A percentile compares a stretch with the other conserved stretches of the same genome.
These are phyloP conservation scores for Rehmannia glutinosa DNA, from an alignment of 257 asterid species.

Conservation along the genomic window DNA sequence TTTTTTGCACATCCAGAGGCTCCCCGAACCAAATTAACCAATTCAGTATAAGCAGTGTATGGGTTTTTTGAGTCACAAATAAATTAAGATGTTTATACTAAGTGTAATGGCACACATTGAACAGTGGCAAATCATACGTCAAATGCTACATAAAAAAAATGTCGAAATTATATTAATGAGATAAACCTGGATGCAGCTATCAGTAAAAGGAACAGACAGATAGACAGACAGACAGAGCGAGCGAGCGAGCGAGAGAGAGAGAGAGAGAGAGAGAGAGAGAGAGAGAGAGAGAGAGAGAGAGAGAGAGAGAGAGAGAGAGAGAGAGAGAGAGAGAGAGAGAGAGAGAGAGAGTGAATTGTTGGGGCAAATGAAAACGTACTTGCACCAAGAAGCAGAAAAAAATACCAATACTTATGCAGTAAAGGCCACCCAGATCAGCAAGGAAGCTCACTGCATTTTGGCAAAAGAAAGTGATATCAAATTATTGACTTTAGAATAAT, in stretches of 20 bases:
- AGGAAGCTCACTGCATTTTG: constrained; percentile 95
- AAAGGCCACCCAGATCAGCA: constrained; percentile 97
- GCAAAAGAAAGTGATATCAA: constrained; percentile 38
- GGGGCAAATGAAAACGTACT: constrained; percentile 45
- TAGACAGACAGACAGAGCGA: too few species aligned
- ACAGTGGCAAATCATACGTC: not conserved
- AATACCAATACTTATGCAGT: constrained; percentile 77
- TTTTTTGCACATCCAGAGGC: not conserved
- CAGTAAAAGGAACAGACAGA: not conserved
- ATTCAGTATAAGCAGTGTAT: not conserved
- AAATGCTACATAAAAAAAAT: not conserved
- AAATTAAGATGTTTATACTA: not conserved
- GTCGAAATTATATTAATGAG: not conserved
- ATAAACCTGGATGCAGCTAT: not conserved
- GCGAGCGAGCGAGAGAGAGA: too few species aligned
- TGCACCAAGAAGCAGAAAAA: constrained; percentile 87
- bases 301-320: too few species aligned
- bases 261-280: too few species aligned
- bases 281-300: too few species aligned
- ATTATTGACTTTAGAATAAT: constrained; percentile 15
- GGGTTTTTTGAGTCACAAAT: not conserved
- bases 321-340: too few species aligned
- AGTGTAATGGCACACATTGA: not conserved
- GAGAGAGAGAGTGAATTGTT: constrained; percentile 2
- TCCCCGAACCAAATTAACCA: not conserved